A percentile compares a stretch with the other conserved stretches of the same genome.
phyloP scores from a whole-genome alignment of 2,329 filamentous ascomycete genomes.

The Xylariaceae sp. region DNA sequence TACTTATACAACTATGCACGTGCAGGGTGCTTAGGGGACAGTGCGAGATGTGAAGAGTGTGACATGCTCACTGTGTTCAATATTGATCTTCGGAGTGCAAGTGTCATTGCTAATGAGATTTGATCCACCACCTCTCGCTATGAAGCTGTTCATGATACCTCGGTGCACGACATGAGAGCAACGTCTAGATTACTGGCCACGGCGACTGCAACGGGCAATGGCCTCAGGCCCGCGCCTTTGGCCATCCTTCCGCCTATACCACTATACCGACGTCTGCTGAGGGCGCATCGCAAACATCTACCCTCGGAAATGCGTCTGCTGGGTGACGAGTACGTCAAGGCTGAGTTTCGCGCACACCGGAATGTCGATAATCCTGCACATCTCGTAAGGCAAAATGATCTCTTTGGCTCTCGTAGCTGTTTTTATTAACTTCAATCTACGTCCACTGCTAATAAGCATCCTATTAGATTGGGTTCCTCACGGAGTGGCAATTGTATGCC shows the following conservation, averaged over 20 bases:
- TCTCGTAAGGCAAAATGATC: slow-evolving; percentile 66
- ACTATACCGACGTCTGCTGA: slow-evolving; percentile 85
- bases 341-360: slow-evolving; percentile 85
- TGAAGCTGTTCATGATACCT: slow-evolving; percentile 4
- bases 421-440: background rate
- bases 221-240: slow-evolving; percentile 46
- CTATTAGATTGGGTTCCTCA: slow-evolving; percentile 85
- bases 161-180: slow-evolving; percentile 31
- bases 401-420: background rate
- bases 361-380: slow-evolving; percentile 89
- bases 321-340: slow-evolving; percentile 92
- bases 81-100: too few relatives aligned
- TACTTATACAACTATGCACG: too few relatives aligned
- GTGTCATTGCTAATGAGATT: background rate
- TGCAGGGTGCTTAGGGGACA: too few relatives aligned
- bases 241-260: slow-evolving; percentile 86
- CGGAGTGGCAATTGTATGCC: slow-evolving; percentile 95
- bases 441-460: background rate
- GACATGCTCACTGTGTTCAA: too few relatives aligned
- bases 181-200: slow-evolving; percentile 36
- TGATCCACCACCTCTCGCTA: slow-evolving; percentile 6
- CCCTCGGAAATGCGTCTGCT: slow-evolving; percentile 76
- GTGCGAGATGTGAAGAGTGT: too few relatives aligned
- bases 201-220: slow-evolving; percentile 35
- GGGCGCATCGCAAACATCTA: slow-evolving; percentile 82